Conservation (phyloP, 2,329 filamentous ascomycete species). For the Elsinoe necatrix region DNA sequence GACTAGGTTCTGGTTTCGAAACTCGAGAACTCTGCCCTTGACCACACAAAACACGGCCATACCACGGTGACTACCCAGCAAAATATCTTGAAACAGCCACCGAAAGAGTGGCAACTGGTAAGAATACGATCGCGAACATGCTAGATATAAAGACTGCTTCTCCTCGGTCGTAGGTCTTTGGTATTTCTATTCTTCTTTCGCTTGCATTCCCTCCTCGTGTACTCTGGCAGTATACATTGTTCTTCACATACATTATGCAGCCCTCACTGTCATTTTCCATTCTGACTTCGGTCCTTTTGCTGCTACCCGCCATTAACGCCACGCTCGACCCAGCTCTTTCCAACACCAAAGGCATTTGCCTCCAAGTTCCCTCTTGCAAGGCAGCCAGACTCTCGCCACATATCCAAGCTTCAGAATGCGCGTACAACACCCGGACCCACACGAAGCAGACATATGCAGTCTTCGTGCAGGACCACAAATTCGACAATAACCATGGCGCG, state of each 20-base stretch:
- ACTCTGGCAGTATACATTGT: neutral
- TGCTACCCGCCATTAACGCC: neutral
- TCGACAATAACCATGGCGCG: slow-evolving; percentile 31
- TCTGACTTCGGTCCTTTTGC: neutral
- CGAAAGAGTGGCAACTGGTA: neutral
- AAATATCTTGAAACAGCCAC: neutral
- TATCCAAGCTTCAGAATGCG: slow-evolving; percentile 32
- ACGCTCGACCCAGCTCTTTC: neutral
- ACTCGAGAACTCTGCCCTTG: neutral
- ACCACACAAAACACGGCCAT: neutral
- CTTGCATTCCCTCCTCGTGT: neutral
- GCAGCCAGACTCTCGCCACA: neutral
- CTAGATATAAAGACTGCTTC: too few species aligned
- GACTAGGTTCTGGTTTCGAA: neutral
- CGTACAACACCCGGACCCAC: slow-evolving; percentile 28
- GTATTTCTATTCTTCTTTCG: neutral
- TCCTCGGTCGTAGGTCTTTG: too few species aligned
- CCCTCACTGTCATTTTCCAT: neutral
- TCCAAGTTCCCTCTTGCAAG: neutral
- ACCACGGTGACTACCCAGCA: neutral
- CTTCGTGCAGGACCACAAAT: slow-evolving; percentile 34
- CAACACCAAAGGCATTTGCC: neutral
- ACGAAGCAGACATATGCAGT: slow-evolving; percentile 28
- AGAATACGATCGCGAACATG: neutral
- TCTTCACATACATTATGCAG: neutral